These are phyloP conservation scores for Colletotrichum falcatum DNA, from an alignment of 2,329 filamentous ascomycete species.

Conservation along the genomic window DNA sequence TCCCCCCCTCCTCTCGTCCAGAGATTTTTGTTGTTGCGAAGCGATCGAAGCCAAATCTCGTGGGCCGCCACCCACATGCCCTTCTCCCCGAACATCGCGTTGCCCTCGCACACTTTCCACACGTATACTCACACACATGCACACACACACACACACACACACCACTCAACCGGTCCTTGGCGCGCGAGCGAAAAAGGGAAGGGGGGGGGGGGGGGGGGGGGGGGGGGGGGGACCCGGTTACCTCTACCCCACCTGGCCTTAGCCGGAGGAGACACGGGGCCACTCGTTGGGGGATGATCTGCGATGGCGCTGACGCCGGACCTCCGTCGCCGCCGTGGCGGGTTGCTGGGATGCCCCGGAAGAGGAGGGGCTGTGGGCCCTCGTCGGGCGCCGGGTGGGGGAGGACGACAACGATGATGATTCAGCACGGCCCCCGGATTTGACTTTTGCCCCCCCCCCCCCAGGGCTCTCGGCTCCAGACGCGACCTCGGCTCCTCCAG, in stretches of 20 bases:
- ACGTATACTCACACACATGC: too few species aligned
- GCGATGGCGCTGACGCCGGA: conserved; percentile 4
- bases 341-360: conserved; percentile 12
- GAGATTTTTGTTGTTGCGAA: neutral
- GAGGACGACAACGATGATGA: conserved; percentile 1
- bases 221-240: neutral
- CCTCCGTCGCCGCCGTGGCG: conserved; percentile 5
- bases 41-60: neutral
- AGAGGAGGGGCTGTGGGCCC: neutral
- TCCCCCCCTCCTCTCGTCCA: neutral
- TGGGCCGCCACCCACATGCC: neutral
- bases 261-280: conserved; percentile 22
- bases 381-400: conserved; percentile 12
- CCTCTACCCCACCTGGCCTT: conserved; percentile 16
- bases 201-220: neutral
- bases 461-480: neutral
- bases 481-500: neutral
- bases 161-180: neutral
- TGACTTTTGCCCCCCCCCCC: neutral
- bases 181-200: too few species aligned
- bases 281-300: conserved; percentile 14
- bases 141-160: too few species aligned
- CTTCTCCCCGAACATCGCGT: neutral
- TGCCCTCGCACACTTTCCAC: neutral
- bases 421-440: neutral